Percentiles rank a stretch among this genome's conserved stretches.
Conservation (phyloP, 2,329 filamentous ascomycete genomes). For the Aspergillus fumigatiaffinis region DNA sequence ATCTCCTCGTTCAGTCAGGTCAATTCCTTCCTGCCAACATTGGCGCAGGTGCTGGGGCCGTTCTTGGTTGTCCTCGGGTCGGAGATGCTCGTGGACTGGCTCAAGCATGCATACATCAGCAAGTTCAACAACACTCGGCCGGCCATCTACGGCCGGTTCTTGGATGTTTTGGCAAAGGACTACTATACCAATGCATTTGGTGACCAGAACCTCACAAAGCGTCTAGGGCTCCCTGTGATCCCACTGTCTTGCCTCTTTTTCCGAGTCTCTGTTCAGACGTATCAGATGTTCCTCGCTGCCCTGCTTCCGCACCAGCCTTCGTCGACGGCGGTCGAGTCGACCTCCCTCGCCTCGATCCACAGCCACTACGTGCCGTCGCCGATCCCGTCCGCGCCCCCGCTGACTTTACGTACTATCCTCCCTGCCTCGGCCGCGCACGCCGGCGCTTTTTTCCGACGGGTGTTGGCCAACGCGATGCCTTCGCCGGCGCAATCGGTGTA, state of each 20-base stretch:
- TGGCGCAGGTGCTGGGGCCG: conserved; percentile 81
- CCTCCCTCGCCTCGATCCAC: conserved; percentile 43
- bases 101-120: conserved; percentile 96
- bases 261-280: conserved; percentile 88
- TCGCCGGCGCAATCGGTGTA: conserved; percentile 40
- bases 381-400: conserved; percentile 64
- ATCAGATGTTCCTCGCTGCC: conserved; percentile 94
- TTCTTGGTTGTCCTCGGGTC: conserved; percentile 93
- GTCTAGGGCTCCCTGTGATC: conserved; percentile 85
- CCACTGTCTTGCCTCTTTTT: conserved; percentile 93
- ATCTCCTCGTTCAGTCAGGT: conserved; percentile 41
- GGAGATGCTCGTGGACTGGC: conserved; percentile 93
- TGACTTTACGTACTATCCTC: conserved; percentile 52
- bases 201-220: conserved; percentile 82
- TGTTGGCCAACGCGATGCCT: conserved; percentile 41
- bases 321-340: conserved; percentile 30
- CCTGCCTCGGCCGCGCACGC: conserved; percentile 51
- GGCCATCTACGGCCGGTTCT: conserved; percentile 78
- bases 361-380: conserved; percentile 54
- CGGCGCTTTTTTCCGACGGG: conserved; percentile 35
- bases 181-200: conserved; percentile 97
- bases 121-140: conserved; percentile 99
- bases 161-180: conserved; percentile 93
- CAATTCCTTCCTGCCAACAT: conserved; percentile 40
- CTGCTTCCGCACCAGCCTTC: conserved; percentile 70